Evolutionary conservation across 768 basidiomycete genomes (phyloP).

Genomic region (Cantharellus anzutake): DNA sequence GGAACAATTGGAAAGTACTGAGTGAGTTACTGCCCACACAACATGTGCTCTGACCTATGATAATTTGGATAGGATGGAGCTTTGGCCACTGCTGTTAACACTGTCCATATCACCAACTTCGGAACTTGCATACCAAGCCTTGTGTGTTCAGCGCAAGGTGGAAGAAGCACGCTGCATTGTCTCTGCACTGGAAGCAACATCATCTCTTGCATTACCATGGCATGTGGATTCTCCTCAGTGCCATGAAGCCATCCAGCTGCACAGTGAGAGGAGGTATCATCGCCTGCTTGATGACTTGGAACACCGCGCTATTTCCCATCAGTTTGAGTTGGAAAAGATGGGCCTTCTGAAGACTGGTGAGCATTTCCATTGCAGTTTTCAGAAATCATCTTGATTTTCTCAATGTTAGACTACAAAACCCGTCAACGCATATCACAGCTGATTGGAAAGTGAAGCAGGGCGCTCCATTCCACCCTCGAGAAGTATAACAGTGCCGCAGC

Average conservation of each 20-base stretch:
- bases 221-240: too few relatives aligned
- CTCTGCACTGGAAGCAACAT: too few relatives aligned
- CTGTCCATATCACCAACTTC: too few relatives aligned
- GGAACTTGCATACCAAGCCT: too few relatives aligned
- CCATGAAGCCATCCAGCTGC: too few relatives aligned
- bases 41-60: not conserved
- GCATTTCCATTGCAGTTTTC: not conserved
- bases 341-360: not conserved
- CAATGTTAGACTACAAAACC: not conserved
- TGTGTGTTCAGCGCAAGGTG: too few relatives aligned
- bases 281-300: slow-evolving; percentile 2
- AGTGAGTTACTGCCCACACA: not conserved
- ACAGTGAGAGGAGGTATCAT: too few relatives aligned
- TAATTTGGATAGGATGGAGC: too few relatives aligned
- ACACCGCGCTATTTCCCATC: not conserved
- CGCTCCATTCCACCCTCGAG: not conserved
- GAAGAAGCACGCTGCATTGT: too few relatives aligned
- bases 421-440: not conserved
- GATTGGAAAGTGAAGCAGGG: not conserved
- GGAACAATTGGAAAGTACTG: not conserved
- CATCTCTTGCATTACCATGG: too few relatives aligned
- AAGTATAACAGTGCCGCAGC: not conserved
- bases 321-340: slow-evolving; percentile 4
- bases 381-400: not conserved
- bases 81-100: too few relatives aligned